A percentile compares a stretch with the other conserved stretches of the same genome.
Conservation (phyloP, 495 filamentous ascomycete species). For the Talaromyces liani region DNA sequence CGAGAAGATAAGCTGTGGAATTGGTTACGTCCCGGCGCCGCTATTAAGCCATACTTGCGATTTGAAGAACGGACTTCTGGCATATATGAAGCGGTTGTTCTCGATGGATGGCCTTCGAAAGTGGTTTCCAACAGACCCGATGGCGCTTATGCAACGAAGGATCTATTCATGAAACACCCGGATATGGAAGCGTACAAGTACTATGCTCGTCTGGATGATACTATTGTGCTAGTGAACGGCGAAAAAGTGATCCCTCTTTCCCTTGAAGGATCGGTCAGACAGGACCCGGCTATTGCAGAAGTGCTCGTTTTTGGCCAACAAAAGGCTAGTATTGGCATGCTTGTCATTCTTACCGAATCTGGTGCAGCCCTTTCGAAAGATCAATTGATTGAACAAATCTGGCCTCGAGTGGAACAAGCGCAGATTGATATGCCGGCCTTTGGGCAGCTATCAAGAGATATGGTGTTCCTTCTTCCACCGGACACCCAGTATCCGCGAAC, state of each 20-base stretch:
- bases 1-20: conserved; percentile 56
- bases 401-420: conserved; percentile 42
- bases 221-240: conserved; percentile 55
- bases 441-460: conserved; percentile 44
- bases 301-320: conserved; percentile 34
- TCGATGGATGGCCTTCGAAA: conserved; percentile 55
- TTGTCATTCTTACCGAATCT: conserved; percentile 29
- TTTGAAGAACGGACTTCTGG: conserved; percentile 51
- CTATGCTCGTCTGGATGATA: conserved; percentile 50
- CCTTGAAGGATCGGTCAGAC: conserved; percentile 42
- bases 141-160: conserved; percentile 50
- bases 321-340: conserved; percentile 30
- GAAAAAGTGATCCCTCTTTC: conserved; percentile 63
- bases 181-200: conserved; percentile 52
- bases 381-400: conserved; percentile 42
- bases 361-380: conserved; percentile 23
- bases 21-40: conserved; percentile 44
- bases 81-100: conserved; percentile 51
- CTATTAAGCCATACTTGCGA: conserved; percentile 27
- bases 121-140: conserved; percentile 51
- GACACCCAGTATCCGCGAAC: conserved; percentile 41
- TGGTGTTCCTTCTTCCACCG: conserved; percentile 39
- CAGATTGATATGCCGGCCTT: conserved; percentile 43
- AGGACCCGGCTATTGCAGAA: conserved; percentile 27
- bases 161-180: conserved; percentile 50